phyloP scores from a whole-genome alignment of 2,329 filamentous ascomycete species.

The Calonectria naviculata region DNA sequence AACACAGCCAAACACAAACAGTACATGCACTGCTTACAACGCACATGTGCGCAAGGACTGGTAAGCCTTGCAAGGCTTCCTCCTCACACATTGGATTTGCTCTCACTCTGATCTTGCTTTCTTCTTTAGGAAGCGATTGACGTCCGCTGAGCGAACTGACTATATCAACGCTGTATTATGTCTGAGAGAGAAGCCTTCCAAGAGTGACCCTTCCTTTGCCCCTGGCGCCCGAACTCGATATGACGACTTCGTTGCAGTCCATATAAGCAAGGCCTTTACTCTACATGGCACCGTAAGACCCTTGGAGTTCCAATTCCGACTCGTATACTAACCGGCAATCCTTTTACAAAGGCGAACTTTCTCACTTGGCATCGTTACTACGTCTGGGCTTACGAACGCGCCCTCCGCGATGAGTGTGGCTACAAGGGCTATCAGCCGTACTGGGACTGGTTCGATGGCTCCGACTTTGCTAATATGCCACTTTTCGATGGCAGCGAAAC shows the following conservation, averaged over 20 bases:
- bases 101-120: too few species aligned
- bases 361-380: constrained; percentile 41
- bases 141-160: too few species aligned
- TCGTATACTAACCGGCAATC: background rate
- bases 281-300: constrained; percentile 51
- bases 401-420: constrained; percentile 40
- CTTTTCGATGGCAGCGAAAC: constrained; percentile 63
- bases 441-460: constrained; percentile 62
- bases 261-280: constrained; percentile 56
- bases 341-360: constrained; percentile 30
- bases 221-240: constrained; percentile 55
- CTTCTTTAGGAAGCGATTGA: too few species aligned
- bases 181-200: constrained; percentile 48
- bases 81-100: too few species aligned
- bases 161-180: constrained; percentile 45
- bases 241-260: constrained; percentile 60
- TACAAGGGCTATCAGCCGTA: constrained; percentile 54
- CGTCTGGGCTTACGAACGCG: constrained; percentile 37
- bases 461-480: constrained; percentile 56
- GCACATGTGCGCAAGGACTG: too few species aligned
- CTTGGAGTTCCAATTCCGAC: too few species aligned
- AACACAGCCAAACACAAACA: too few species aligned
- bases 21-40: too few species aligned
- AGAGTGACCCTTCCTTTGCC: constrained; percentile 42
- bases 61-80: too few species aligned